phyloP scores from a whole-genome alignment of 1,139 yeast genomes.

The Candida sojae region DNA sequence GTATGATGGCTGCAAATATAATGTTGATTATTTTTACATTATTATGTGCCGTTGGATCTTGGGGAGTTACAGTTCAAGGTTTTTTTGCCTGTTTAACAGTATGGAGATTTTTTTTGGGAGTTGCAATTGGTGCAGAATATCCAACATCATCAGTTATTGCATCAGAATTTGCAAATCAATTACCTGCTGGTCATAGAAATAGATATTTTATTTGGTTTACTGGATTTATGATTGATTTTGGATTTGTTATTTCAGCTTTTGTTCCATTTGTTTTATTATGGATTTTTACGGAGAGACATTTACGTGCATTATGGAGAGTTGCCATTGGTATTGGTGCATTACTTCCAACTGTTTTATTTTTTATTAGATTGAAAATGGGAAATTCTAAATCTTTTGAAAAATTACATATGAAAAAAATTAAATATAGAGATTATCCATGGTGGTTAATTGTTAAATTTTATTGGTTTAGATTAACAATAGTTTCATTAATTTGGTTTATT shows the following conservation, averaged over 20 bases:
- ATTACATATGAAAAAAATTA: slow-evolving; percentile 64
- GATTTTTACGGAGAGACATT: slow-evolving; percentile 72
- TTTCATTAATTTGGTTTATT: slow-evolving; percentile 82
- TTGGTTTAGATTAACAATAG: slow-evolving; percentile 74
- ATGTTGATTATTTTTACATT: slow-evolving; percentile 75
- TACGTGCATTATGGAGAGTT: slow-evolving; percentile 87
- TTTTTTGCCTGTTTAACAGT: slow-evolving; percentile 79
- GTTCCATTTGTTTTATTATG: slow-evolving; percentile 84
- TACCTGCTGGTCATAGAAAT: slow-evolving; percentile 81
- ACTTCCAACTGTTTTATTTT: slow-evolving; percentile 77
- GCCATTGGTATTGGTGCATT: slow-evolving; percentile 90
- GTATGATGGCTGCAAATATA: slow-evolving; percentile 75
- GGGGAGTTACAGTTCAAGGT: slow-evolving; percentile 77
- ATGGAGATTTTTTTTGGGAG: slow-evolving; percentile 83
- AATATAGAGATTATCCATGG: slow-evolving; percentile 56
- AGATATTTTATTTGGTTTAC: slow-evolving; percentile 90
- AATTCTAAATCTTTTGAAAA: slow-evolving; percentile 73
- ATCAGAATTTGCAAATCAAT: slow-evolving; percentile 81
- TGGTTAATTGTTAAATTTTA: slow-evolving; percentile 72
- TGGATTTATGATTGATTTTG: slow-evolving; percentile 81
- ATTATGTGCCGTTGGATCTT: slow-evolving; percentile 72
- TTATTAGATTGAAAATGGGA: slow-evolving; percentile 70
- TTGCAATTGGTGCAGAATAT: slow-evolving; percentile 87
- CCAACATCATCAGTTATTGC: slow-evolving; percentile 93
- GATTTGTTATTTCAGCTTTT: slow-evolving; percentile 81